Conservation (phyloP, 306 rosid species). For the cucumber (Cucumis sativus) region DNA sequence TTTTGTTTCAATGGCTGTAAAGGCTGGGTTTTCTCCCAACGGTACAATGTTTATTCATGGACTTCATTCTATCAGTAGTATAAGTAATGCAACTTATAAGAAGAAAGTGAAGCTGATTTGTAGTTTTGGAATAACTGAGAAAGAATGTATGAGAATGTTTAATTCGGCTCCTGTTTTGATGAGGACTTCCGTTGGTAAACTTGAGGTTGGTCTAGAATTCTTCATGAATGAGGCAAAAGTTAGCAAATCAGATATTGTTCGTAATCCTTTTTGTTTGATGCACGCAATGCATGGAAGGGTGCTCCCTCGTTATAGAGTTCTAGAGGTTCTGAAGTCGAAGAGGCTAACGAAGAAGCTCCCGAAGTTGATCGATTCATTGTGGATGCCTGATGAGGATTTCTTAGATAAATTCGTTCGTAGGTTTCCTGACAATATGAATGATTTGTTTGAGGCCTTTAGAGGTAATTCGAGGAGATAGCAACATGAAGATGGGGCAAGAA, state of each 20-base stretch:
- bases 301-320: constrained; percentile 40
- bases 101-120: constrained; percentile 28
- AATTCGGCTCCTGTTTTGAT: constrained; percentile 25
- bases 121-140: constrained; percentile 32
- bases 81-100: constrained; percentile 18
- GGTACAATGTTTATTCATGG: constrained; percentile 37
- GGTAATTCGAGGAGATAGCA: constrained; percentile 1
- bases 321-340: constrained; percentile 23
- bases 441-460: constrained; percentile 29
- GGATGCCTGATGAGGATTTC: constrained; percentile 19
- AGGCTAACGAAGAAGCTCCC: constrained; percentile 23
- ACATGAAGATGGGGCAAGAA: background rate
- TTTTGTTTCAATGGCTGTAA: constrained; percentile 20
- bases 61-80: constrained; percentile 19
- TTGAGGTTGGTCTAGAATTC: constrained; percentile 34
- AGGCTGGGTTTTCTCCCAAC: constrained; percentile 29
- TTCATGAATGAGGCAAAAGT: constrained; percentile 25
- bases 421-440: constrained; percentile 21
- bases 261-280: constrained; percentile 26
- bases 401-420: constrained; percentile 22
- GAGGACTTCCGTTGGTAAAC: constrained; percentile 29
- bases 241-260: constrained; percentile 21
- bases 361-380: constrained; percentile 3
- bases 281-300: constrained; percentile 29
- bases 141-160: constrained; percentile 37